Conservation (phyloP, 768 basidiomycete genomes). For the Agaricus blazei region DNA sequence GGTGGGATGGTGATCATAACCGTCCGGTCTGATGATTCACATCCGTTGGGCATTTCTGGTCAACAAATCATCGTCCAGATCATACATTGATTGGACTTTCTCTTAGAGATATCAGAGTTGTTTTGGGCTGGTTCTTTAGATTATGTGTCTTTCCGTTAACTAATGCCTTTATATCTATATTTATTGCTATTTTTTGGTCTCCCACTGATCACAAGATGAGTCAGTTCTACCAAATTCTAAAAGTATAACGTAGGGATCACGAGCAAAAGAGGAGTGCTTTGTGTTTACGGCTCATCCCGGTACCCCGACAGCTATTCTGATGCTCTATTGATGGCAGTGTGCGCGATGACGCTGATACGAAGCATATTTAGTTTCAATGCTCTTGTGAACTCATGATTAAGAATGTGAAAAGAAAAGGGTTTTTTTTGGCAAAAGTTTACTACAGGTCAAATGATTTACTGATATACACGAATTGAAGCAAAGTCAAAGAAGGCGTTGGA, state of each 20-base stretch:
- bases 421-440: background rate
- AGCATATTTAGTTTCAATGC: background rate
- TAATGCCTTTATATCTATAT: too few relatives aligned
- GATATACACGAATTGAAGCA: constrained; percentile 42
- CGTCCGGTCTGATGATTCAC: constrained; percentile 19
- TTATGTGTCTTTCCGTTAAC: background rate
- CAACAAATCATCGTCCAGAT: constrained; percentile 20
- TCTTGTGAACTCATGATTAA: background rate
- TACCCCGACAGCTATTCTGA: too few relatives aligned
- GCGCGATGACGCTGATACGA: background rate
- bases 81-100: background rate
- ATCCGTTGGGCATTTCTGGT: constrained; percentile 21
- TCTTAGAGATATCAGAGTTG: too few relatives aligned
- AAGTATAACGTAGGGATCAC: too few relatives aligned
- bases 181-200: too few relatives aligned
- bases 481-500: constrained; percentile 66
- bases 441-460: constrained; percentile 1
- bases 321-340: background rate
- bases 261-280: too few relatives aligned
- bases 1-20: constrained; percentile 19
- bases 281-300: too few relatives aligned
- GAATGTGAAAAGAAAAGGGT: background rate
- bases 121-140: background rate
- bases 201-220: too few relatives aligned
- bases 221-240: too few relatives aligned